Evolutionary conservation across 2,329 filamentous ascomycete species (phyloP).

Genomic region (Pseudogymnoascus verrucosus): DNA sequence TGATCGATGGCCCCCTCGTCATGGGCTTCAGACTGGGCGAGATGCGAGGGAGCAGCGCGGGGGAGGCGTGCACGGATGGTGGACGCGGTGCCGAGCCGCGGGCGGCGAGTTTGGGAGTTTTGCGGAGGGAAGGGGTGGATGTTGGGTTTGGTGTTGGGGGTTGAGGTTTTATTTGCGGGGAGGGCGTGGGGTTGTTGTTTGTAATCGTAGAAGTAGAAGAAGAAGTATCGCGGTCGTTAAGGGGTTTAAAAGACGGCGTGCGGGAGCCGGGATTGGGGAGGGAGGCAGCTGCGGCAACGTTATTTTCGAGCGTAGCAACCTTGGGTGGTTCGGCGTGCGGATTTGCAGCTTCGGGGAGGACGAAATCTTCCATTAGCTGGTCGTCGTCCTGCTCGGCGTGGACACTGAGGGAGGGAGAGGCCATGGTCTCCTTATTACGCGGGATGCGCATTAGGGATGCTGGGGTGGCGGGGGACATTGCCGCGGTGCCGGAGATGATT

Average conservation of each 20-base stretch:
- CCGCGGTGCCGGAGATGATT: slow-evolving; percentile 16
- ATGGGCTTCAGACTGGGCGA: slow-evolving; percentile 92
- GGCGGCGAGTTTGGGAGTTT: slow-evolving; percentile 45
- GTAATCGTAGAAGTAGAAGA: slow-evolving; percentile 31
- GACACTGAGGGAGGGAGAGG: slow-evolving; percentile 34
- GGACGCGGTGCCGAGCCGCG: slow-evolving; percentile 61
- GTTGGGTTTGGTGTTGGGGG: slow-evolving; percentile 45
- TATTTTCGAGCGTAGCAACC: slow-evolving; percentile 43
- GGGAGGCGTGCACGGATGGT: slow-evolving; percentile 70
- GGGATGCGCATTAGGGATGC: slow-evolving; percentile 76
- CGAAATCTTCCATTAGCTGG: slow-evolving; percentile 54
- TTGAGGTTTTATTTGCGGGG: slow-evolving; percentile 21
- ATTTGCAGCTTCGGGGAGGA: slow-evolving; percentile 65
- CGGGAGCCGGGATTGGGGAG: slow-evolving; percentile 39
- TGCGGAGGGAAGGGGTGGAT: slow-evolving; percentile 31
- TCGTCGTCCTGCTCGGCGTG: slow-evolving; percentile 40
- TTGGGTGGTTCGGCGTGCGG: slow-evolving; percentile 40
- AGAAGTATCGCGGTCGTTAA: not conserved
- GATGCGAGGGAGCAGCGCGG: slow-evolving; percentile 79
- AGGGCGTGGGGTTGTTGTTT: slow-evolving; percentile 36
- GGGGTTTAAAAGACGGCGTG: slow-evolving; percentile 30
- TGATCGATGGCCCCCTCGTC: slow-evolving; percentile 54
- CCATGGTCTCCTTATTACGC: slow-evolving; percentile 23
- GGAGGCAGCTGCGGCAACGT: slow-evolving; percentile 36
- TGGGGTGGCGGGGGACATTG: slow-evolving; percentile 64